These are phyloP conservation scores for Alternaria postmessia DNA, from an alignment of 2,329 filamentous ascomycete genomes.

Conservation along the genomic window DNA sequence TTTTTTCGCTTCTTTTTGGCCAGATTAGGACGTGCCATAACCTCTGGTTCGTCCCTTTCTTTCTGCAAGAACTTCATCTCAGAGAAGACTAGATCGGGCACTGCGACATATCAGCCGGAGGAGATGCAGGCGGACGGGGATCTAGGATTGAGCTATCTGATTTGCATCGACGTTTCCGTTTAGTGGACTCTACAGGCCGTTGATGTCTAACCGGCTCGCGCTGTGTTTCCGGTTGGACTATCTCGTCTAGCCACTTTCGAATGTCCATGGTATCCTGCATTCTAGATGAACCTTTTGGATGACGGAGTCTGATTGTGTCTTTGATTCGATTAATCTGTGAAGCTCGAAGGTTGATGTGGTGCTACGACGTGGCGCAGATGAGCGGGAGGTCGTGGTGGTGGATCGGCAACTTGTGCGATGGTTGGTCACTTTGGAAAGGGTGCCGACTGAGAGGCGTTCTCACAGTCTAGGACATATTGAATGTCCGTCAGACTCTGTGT, in stretches of 20 bases:
- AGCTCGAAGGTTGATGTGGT: slow-evolving; percentile 20
- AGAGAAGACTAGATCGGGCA: slow-evolving; percentile 61
- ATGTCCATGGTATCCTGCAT: slow-evolving; percentile 53
- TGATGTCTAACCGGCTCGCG: slow-evolving; percentile 30
- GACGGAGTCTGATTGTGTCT: slow-evolving; percentile 8
- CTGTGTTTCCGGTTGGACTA: slow-evolving; percentile 44
- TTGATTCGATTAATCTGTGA: slow-evolving; percentile 18
- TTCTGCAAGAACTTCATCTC: slow-evolving; percentile 60
- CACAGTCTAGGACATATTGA: neutral
- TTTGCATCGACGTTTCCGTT: slow-evolving; percentile 38
- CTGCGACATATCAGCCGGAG: slow-evolving; percentile 45
- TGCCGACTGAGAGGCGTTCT: neutral
- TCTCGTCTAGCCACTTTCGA: slow-evolving; percentile 55
- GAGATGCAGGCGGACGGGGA: slow-evolving; percentile 22
- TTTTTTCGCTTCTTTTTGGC: slow-evolving; percentile 44
- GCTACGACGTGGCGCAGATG: slow-evolving; percentile 37
- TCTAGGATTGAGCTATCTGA: slow-evolving; percentile 53
- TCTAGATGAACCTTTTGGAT: slow-evolving; percentile 32
- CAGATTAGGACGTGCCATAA: slow-evolving; percentile 30
- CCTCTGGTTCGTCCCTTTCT: slow-evolving; percentile 38
- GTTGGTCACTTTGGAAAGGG: slow-evolving; percentile 5
- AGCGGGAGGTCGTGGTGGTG: slow-evolving; percentile 18
- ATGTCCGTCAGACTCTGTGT: neutral
- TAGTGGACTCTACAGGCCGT: slow-evolving; percentile 3
- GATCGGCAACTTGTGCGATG: slow-evolving; percentile 37